Evolutionary conservation across 495 filamentous ascomycete species (phyloP).

Genomic region (Gamarada debralockiae): DNA sequence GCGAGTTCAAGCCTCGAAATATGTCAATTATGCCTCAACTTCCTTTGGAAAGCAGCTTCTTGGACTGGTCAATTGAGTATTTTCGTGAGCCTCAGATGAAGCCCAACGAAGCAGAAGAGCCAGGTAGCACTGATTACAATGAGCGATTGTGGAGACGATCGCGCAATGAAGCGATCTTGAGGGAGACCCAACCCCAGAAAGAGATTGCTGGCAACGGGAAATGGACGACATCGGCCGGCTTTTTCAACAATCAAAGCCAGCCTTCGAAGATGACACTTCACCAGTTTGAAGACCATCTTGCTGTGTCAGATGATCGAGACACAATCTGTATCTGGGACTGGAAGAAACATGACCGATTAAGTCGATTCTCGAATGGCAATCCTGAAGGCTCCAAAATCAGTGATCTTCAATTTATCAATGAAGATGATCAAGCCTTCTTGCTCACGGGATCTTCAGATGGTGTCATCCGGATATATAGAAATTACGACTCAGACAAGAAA

Average conservation of each 20-base stretch:
- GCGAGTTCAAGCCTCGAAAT: constrained; percentile 62
- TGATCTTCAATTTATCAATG: constrained; percentile 94
- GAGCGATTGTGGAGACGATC: constrained; percentile 87
- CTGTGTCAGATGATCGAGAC: constrained; percentile 90
- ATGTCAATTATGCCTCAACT: constrained; percentile 52
- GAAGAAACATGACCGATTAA: constrained; percentile 65
- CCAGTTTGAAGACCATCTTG: constrained; percentile 94
- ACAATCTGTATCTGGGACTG: constrained; percentile 92
- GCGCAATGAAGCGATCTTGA: constrained; percentile 88
- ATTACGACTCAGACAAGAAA: constrained; percentile 69
- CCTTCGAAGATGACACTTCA: constrained; percentile 93
- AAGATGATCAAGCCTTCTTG: constrained; percentile 91
- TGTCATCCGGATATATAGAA: constrained; percentile 87
- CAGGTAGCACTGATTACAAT: constrained; percentile 96
- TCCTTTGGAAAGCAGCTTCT: constrained; percentile 76
- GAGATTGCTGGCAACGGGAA: constrained; percentile 73
- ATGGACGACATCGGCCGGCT: constrained; percentile 74
- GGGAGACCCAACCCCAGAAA: constrained; percentile 90
- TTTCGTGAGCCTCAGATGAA: constrained; percentile 99
- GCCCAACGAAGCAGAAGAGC: constrained; percentile 90
- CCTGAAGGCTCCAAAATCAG: constrained; percentile 88
- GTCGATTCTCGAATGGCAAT: constrained; percentile 90
- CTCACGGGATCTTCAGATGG: constrained; percentile 96
- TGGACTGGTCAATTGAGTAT: constrained; percentile 96
- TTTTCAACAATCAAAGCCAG: constrained; percentile 83